Conservation (phyloP, 2,329 filamentous ascomycete species). For the Cadophora luteo-olivacea region DNA sequence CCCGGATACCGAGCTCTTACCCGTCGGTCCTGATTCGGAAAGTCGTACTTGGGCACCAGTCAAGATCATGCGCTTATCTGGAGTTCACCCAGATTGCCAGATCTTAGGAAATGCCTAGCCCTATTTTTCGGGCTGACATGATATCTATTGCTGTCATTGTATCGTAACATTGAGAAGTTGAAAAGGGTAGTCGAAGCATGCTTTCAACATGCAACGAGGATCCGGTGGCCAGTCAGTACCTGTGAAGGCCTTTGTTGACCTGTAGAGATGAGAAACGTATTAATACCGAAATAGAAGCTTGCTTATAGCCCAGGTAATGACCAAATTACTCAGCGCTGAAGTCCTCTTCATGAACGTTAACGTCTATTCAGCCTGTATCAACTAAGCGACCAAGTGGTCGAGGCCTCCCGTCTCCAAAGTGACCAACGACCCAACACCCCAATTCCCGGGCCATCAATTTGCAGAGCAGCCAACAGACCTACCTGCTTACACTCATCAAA, state of each 20-base stretch:
- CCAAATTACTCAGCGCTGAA: too few relatives aligned
- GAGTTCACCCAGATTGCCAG: not conserved
- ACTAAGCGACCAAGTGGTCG: not conserved
- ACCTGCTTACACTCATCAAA: not conserved
- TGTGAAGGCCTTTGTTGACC: too few relatives aligned
- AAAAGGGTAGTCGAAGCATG: not conserved
- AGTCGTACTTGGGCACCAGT: not conserved
- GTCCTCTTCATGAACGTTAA: too few relatives aligned
- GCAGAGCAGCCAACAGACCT: not conserved
- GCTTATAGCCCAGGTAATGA: too few relatives aligned
- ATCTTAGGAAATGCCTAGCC: not conserved
- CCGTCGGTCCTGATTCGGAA: not conserved
- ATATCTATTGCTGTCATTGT: not conserved
- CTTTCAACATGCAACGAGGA: not conserved
- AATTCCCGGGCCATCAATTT: not conserved
- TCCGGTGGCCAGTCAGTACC: too few relatives aligned
- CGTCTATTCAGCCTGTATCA: too few relatives aligned
- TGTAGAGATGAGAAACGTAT: too few relatives aligned
- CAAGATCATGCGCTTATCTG: not conserved
- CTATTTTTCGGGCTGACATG: not conserved
- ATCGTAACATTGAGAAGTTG: not conserved
- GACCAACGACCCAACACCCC: not conserved
- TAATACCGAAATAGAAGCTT: too few relatives aligned
- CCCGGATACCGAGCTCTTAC: not conserved
- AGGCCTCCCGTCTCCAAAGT: too few relatives aligned